A percentile compares a stretch with the other conserved stretches of the same genome.
phyloP scores from a whole-genome alignment of 2,329 filamentous ascomycete genomes.

The Fusarium penzigii region DNA sequence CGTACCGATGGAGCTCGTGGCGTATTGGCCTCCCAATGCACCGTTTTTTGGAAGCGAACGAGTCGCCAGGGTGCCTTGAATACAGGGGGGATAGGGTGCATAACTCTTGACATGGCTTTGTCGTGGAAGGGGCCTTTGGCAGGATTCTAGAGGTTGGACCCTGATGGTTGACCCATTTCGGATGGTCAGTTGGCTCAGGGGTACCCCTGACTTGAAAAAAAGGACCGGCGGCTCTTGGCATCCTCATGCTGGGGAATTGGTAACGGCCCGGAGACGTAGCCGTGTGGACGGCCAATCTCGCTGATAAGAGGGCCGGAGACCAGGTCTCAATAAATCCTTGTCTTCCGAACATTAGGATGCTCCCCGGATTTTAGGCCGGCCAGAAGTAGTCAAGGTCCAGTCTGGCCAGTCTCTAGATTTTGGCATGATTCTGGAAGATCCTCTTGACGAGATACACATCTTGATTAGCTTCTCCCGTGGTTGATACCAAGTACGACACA shows the following conservation, averaged over 20 bases:
- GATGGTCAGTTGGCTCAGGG: conserved; percentile 13
- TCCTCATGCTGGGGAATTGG: conserved; percentile 28
- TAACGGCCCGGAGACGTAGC: conserved; percentile 39
- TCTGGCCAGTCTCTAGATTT: conserved; percentile 9
- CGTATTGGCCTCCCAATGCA: conserved; percentile 22
- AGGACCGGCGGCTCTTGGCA: conserved; percentile 20
- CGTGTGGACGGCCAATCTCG: conserved; percentile 34
- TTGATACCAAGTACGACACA: conserved; percentile 9
- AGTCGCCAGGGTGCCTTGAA: neutral
- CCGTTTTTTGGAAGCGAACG: conserved; percentile 25
- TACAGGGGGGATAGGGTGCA: neutral
- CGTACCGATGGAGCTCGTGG: conserved; percentile 15
- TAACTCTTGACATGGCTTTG: neutral
- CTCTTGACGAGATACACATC: conserved; percentile 20
- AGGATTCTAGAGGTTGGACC: conserved; percentile 19
- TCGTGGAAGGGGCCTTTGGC: neutral
- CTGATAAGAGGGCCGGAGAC: conserved; percentile 30
- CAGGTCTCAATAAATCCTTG: conserved; percentile 29
- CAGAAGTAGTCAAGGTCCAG: conserved; percentile 14
- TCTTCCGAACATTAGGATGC: conserved; percentile 28
- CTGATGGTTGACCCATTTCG: conserved; percentile 24
- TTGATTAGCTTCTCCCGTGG: conserved; percentile 15
- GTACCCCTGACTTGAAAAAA: conserved; percentile 14
- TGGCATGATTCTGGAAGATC: conserved; percentile 37
- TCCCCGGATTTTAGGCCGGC: conserved; percentile 37